These are phyloP conservation scores for Podila epigama DNA, from an alignment of 192 early-diverging fungal species.

Conservation along the genomic window DNA sequence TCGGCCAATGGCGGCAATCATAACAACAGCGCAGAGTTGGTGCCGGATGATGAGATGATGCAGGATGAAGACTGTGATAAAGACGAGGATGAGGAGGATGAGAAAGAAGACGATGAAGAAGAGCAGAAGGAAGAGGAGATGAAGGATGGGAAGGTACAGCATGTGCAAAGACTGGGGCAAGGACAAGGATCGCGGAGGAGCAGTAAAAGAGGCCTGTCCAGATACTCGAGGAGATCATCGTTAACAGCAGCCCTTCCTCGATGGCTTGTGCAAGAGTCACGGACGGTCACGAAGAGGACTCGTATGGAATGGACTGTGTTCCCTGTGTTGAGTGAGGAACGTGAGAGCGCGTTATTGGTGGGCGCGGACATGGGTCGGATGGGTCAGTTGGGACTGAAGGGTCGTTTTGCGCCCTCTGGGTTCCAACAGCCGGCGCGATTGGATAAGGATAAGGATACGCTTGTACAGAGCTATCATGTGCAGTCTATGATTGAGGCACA, in stretches of 20 bases:
- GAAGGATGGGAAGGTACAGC: slow-evolving; percentile 1
- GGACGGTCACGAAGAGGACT: slow-evolving; percentile 11
- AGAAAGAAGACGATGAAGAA: slow-evolving; percentile 12
- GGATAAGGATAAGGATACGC: background rate
- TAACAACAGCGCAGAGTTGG: slow-evolving; percentile 1
- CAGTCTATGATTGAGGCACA: slow-evolving; percentile 37
- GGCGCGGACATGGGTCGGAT: background rate
- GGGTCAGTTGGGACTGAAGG: slow-evolving; percentile 4
- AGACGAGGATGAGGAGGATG: slow-evolving; percentile 26
- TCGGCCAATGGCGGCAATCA: background rate
- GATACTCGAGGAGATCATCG: slow-evolving; percentile 11
- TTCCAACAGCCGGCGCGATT: slow-evolving; percentile 6
- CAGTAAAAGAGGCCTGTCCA: slow-evolving; percentile 4
- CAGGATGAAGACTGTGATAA: slow-evolving; percentile 19
- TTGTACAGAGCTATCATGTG: background rate
- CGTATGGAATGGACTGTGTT: slow-evolving; percentile 35
- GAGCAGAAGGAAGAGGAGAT: slow-evolving; percentile 9
- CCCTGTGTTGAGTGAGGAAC: slow-evolving; percentile 24
- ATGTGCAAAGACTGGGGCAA: too few species aligned
- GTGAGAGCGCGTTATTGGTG: background rate
- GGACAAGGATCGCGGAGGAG: background rate
- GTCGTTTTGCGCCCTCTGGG: slow-evolving; percentile 13
- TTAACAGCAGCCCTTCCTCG: background rate
- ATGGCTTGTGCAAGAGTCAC: slow-evolving; percentile 34
- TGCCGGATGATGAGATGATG: slow-evolving; percentile 31